Conservation (phyloP, 2,329 filamentous ascomycete genomes). For the Calonectria hongkongensis region DNA sequence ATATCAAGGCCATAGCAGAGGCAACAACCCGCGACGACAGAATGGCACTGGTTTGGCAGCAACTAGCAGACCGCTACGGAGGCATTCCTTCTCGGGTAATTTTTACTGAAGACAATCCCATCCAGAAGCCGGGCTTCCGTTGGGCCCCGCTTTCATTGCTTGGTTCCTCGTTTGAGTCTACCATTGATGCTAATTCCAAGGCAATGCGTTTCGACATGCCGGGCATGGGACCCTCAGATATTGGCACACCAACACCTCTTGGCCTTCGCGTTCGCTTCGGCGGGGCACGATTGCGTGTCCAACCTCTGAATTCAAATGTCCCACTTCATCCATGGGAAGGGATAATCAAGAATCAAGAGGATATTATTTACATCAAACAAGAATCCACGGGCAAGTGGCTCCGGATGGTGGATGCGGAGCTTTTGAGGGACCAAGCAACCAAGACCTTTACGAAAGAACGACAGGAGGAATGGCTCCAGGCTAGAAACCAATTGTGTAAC, state of each 20-base stretch:
- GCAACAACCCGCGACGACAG: neutral
- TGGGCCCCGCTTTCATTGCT: constrained; percentile 7
- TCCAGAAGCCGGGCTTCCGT: constrained; percentile 7
- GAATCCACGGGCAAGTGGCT: constrained; percentile 4
- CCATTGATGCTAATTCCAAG: neutral
- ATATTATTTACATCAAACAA: constrained; percentile 8
- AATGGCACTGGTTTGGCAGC: constrained; percentile 11
- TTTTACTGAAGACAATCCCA: constrained; percentile 10
- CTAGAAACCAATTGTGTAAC: neutral
- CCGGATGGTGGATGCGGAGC: constrained; percentile 7
- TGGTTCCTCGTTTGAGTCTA: constrained; percentile 8
- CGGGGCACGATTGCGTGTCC: neutral
- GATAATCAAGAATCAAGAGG: neutral
- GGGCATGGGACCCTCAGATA: neutral
- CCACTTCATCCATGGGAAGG: constrained; percentile 18
- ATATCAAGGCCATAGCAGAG: constrained; percentile 5
- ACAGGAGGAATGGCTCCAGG: neutral
- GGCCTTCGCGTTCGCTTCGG: constrained; percentile 10
- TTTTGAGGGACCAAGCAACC: constrained; percentile 1
- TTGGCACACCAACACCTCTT: constrained; percentile 8
- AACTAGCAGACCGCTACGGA: constrained; percentile 6
- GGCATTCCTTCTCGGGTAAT: constrained; percentile 13
- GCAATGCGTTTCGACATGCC: constrained; percentile 12
- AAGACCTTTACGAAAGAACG: neutral
- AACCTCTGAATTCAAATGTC: neutral